Conservation (phyloP, 1,139 yeast species). For the Kluyveromyces marxianus region DNA sequence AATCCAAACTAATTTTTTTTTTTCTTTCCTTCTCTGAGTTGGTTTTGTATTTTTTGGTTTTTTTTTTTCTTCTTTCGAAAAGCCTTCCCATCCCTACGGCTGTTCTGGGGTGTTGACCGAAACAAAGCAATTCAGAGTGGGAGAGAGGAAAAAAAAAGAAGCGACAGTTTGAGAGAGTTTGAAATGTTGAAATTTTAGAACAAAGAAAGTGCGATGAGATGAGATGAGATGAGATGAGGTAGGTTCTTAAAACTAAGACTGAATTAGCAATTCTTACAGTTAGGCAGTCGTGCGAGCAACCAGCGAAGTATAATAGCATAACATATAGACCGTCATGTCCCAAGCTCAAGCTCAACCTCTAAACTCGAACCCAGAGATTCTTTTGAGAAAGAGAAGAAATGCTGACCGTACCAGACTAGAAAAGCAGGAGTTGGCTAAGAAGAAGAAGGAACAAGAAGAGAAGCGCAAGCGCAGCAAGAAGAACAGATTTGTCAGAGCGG, state of each 20-base stretch:
- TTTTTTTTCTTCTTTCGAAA: too few relatives aligned
- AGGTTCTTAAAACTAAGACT: too few relatives aligned
- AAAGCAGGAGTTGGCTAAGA: slow-evolving; percentile 43
- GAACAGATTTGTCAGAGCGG: slow-evolving; percentile 61
- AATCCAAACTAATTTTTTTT: too few relatives aligned
- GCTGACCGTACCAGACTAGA: slow-evolving; percentile 64
- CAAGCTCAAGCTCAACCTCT: slow-evolving; percentile 34
- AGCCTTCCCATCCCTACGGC: too few relatives aligned
- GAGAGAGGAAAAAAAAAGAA: too few relatives aligned
- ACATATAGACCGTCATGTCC: neutral
- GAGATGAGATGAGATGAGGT: slow-evolving; percentile 3
- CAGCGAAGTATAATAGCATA: neutral
- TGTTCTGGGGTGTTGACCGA: too few relatives aligned
- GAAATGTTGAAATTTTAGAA: neutral
- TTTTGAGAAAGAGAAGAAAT: slow-evolving; percentile 69
- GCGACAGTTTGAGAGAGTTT: too few relatives aligned
- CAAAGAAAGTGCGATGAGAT: neutral
- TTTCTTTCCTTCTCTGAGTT: too few relatives aligned
- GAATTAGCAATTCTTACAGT: neutral
- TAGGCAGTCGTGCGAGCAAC: neutral
- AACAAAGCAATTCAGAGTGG: too few relatives aligned
- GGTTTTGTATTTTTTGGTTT: too few relatives aligned
- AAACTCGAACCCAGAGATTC: slow-evolving; percentile 67
- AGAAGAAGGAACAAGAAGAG: slow-evolving; percentile 38
- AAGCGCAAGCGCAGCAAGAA: slow-evolving; percentile 38